phyloP scores from a whole-genome alignment of 2,329 filamentous ascomycete species.

The Cercospora sojina region DNA sequence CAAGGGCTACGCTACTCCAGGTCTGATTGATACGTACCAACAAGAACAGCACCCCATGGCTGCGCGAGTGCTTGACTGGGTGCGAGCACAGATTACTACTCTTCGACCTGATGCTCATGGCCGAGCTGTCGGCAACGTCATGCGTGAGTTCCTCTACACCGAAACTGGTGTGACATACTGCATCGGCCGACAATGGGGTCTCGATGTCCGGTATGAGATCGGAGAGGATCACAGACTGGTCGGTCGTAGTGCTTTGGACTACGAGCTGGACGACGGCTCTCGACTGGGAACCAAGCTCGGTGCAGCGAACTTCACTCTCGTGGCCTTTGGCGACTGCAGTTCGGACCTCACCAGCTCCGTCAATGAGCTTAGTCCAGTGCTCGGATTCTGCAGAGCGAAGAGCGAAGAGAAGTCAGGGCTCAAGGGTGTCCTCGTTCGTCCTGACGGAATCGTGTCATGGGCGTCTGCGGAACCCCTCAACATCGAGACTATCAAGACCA shows the following conservation, averaged over 20 bases:
- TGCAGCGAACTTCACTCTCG: neutral
- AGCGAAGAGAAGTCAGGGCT: neutral
- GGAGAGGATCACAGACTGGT: neutral
- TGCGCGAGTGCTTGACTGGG: neutral
- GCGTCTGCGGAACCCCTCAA: neutral
- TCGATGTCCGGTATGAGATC: neutral
- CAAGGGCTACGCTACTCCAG: slow-evolving; percentile 5
- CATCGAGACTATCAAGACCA: neutral
- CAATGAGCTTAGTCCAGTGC: neutral
- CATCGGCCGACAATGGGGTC: neutral
- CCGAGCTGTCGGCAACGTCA: neutral
- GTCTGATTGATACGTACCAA: slow-evolving; percentile 9
- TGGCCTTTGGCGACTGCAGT: neutral
- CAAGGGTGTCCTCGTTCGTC: neutral
- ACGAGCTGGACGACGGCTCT: slow-evolving; percentile 3
- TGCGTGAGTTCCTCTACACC: neutral
- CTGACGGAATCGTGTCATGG: slow-evolving; percentile 1
- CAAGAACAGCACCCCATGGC: slow-evolving; percentile 2
- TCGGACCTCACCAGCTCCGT: neutral
- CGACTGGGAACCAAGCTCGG: slow-evolving; percentile 1
- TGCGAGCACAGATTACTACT: neutral
- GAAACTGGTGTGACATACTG: neutral
- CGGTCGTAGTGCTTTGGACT: neutral
- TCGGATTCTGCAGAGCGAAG: neutral
- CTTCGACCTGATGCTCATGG: neutral